Base-by-base conservation (phyloP, 129 eudicot genomes). In the Flaveria bidentis region DNA sequence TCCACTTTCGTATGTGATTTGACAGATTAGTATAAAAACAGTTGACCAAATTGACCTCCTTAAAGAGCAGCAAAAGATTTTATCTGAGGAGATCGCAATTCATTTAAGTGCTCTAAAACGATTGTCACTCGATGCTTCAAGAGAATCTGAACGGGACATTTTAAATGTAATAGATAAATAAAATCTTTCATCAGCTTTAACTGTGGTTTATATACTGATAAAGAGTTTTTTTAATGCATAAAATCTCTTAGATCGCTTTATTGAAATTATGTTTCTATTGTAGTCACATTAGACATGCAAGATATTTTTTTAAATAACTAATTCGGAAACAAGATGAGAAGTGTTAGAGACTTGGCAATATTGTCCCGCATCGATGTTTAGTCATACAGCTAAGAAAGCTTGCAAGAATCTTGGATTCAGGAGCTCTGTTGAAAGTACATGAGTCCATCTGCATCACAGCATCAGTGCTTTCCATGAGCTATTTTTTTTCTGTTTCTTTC, bases 11-110 rank as follows among this genome's bases (percentile, higher is more conserved):
- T 78, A 17, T 78, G 70, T 73, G 78, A 70, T 30, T 47, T 78
- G 76, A 62, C 85, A 89, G 97, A 85, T 88, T 44, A 85, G 96
- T 82, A 60, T 82, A 49, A 85, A 84, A 80, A 80, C 93, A 60
- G 81, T 86, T 57, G 97, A 94, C 78, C 89, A 91, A 86, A 82
- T 94, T 74, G 98, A 94, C 71, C 97, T 91, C 67, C 84, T 91
- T 81, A 85, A 88, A 76, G 97, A 94, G 86, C 98, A 91, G 72
- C 93, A 94, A 60, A 94, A 94, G 89, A 81, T 91, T 76, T 78
- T 94, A 80, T 88, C 93, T 8, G 98, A 91, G 73, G 98, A 93
- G 87, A 90, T 91, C 74, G 98, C 96, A 5, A 84, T 91, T 66
- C 98, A 91, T 72, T 79, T 81, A 82, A 91, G 96, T 86, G 84